Base-by-base conservation (phyloP, 345 rosid genomes). In the Anastatica hierochuntica region DNA sequence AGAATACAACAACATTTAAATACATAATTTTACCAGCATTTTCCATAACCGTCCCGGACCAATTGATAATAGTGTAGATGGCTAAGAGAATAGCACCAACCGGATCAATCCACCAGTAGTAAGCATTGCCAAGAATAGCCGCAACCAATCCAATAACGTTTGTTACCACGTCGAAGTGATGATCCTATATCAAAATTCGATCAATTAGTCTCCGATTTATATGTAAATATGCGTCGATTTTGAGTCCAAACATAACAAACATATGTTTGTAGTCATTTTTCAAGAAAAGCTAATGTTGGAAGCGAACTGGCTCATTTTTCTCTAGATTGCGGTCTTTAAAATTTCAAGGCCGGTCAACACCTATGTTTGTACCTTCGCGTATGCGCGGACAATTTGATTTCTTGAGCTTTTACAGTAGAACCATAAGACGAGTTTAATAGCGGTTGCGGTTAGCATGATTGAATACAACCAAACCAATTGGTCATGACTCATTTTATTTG, bases 91-190 rank as follows among this genome's bases (percentile, higher is more conserved):
- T 79, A 15, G 96, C 96, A 53, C 95, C 98, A 15, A 60, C 68
- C 2, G 98, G 95, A 49, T 92, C 98, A 10, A 92, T 81, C 96
- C 95, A 92, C 98, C 95, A 92, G 46, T 67, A 77, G 62, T 48
- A 72, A 21, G 69, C 63, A 72, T 87, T 84, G 23, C 88, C 96
- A 21, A 92, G 84, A 67, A 87, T 61, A 14, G 96, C 98, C 3
- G 98, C 81, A 10, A 73, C 76, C 15, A 92, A 53, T 39, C 96
- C 98, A 8, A 87, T 82, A 33, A 92, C 77, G 47, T 92, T 92
- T 31, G 95, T 92, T 34, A 87, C 57, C 58, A 92, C 95, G 43
- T 92, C 96, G 45, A 92, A 87, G 41, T 87, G 76, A 71, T 87
- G 96, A 74, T 87, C 98, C 98, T 92, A 79, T 15, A 66, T n/a